Evolutionary conservation across 2,329 filamentous ascomycete species (phyloP), one percentile per base, ranked within the genome.

Genomic region (Colletotrichum cereale): DNA sequence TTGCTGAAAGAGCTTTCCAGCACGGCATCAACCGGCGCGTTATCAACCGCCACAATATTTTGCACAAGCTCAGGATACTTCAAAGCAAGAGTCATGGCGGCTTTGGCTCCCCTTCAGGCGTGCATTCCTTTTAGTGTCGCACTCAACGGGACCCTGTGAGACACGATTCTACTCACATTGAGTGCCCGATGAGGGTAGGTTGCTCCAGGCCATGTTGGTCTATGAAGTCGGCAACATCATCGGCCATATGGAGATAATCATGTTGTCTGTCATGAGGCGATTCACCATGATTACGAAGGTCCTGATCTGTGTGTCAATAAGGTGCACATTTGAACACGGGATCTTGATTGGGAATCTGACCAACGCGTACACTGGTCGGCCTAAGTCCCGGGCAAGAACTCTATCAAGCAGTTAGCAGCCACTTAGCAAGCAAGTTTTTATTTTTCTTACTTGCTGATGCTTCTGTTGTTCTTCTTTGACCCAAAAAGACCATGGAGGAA

Each of bases 401-500:
- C 95, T 97, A 75, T 48, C 14, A 53, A 14, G 50, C n/a, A 60
- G 40, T 77, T 44, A 77, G 73, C 61, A 36, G 29, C 21, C 29
- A 16, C 52, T n/a, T 12, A 42, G 50, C n/a, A 34, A 26, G 26
- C n/a, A 10, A 29, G n/a, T 16, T 42, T 34, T 14, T 14, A 18
- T 52, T 29, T 14, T 21, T 84, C 92, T 80, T 86, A 97, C 96
- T 95, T 97, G 92, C 95, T 97, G 74, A 98, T 96, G 78, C 89
- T 93, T 80, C 95, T 87, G 80, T 98, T 97, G 80, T 98, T 98
- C 84, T 94, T 95, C 84, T 97, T 97, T 47, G 94, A 97, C 26
- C 96, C 96, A 78, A 98, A 98, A 14, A 98, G 86, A 1, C 96
- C 96, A 80, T 98, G 96, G 78, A 98, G 89, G 75, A 98, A 93